phyloP scores from a whole-genome alignment of 2,329 filamentous ascomycete genomes.

The Ophioceras dolichostomum region DNA sequence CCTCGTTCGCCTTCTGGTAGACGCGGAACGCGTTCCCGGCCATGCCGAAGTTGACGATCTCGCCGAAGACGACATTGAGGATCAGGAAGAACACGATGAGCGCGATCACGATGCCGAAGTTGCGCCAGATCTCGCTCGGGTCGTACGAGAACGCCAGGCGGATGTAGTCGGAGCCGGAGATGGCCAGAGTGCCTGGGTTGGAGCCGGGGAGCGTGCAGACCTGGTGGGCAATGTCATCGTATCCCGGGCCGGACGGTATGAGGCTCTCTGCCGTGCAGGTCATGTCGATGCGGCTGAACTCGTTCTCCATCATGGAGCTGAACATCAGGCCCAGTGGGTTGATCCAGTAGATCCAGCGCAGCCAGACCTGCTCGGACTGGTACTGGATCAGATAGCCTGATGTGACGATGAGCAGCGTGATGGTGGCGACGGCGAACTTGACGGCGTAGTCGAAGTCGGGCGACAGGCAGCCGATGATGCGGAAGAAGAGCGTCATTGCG shows the following conservation, averaged over 20 bases:
- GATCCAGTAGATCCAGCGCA: slow-evolving; percentile 76
- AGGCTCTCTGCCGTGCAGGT: slow-evolving; percentile 56
- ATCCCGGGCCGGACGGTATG: slow-evolving; percentile 58
- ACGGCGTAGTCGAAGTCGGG: slow-evolving; percentile 79
- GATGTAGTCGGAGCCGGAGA: slow-evolving; percentile 61
- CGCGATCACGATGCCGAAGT: slow-evolving; percentile 68
- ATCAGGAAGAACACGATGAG: slow-evolving; percentile 66
- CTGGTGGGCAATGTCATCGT: slow-evolving; percentile 60
- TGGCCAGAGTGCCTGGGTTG: slow-evolving; percentile 45
- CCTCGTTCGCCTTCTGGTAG: slow-evolving; percentile 58
- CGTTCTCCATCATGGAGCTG: slow-evolving; percentile 72
- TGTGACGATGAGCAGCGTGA: slow-evolving; percentile 72
- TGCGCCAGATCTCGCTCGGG: slow-evolving; percentile 61
- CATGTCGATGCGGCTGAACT: slow-evolving; percentile 59
- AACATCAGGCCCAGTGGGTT: slow-evolving; percentile 71
- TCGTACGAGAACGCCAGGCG: slow-evolving; percentile 54
- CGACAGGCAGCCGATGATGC: slow-evolving; percentile 61
- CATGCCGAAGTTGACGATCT: slow-evolving; percentile 65
- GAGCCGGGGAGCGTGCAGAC: slow-evolving; percentile 73
- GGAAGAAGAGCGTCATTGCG: slow-evolving; percentile 66
- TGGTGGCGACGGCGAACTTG: slow-evolving; percentile 67
- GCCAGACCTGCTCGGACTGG: slow-evolving; percentile 59
- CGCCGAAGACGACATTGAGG: slow-evolving; percentile 66
- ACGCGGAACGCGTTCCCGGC: slow-evolving; percentile 73
- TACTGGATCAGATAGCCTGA: slow-evolving; percentile 79